Conservation (phyloP, 371 early-diverging fungal species). For the Mucor piriformis region DNA sequence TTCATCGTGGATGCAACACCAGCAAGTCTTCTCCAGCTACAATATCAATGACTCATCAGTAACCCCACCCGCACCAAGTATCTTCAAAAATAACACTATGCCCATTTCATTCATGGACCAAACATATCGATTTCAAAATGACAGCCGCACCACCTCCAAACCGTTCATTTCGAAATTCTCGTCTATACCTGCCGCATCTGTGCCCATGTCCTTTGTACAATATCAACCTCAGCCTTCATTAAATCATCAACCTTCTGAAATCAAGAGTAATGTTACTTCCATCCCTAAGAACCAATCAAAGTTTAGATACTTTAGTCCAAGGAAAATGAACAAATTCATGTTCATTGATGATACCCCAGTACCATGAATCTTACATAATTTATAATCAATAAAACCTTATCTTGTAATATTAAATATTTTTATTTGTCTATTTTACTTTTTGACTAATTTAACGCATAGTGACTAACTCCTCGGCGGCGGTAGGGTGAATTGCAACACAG, state of each 20-base stretch:
- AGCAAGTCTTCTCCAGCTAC: background rate
- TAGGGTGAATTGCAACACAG: conserved; percentile 98
- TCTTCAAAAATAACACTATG: background rate
- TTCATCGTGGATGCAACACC: conserved; percentile 1
- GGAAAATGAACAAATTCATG: conserved; percentile 56
- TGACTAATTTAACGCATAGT: conserved; percentile 19
- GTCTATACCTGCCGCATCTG: background rate
- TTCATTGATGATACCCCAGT: conserved; percentile 46
- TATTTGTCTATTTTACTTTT: too few relatives aligned
- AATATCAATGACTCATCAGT: background rate
- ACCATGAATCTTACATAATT: too few relatives aligned
- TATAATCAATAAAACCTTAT: too few relatives aligned
- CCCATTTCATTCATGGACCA: conserved; percentile 3
- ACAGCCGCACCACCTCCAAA: background rate
- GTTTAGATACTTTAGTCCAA: conserved; percentile 57
- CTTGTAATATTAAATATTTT: too few relatives aligned
- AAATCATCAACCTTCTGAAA: conserved; percentile 6
- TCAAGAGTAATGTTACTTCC: background rate
- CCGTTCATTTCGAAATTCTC: background rate
- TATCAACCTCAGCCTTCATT: conserved; percentile 19
- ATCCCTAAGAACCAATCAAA: conserved; percentile 39
- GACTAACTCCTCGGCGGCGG: conserved; percentile 91
- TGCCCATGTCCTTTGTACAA: conserved; percentile 21
- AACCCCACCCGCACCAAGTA: background rate
- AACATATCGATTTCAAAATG: conserved; percentile 1